A percentile compares a stretch with the other conserved stretches of the same genome.
Evolutionary conservation across 129 eudicot species (phyloP).

Genomic region (Escallonia rubra): DNA sequence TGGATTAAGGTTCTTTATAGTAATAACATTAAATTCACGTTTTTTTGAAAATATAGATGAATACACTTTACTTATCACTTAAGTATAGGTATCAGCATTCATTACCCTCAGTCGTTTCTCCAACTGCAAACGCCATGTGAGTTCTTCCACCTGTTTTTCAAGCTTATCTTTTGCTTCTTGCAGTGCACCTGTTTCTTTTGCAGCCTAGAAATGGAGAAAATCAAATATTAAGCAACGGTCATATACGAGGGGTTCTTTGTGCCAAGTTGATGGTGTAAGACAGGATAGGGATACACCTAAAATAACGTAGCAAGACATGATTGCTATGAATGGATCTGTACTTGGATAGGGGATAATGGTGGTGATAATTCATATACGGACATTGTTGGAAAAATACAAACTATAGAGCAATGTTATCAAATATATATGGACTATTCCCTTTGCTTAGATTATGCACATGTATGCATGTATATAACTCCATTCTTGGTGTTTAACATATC

Average conservation of each 20-base stretch:
- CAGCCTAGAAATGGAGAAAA: conserved; percentile 45
- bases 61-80: neutral
- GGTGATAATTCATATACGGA: neutral
- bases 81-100: neutral
- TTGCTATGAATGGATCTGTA: no score
- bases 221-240: neutral
- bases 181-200: conserved; percentile 86
- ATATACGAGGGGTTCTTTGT: no score
- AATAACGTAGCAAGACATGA: no score
- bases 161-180: conserved; percentile 90
- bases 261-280: no score
- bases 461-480: no score
- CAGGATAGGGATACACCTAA: no score
- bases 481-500: no score
- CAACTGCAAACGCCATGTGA: conserved; percentile 66
- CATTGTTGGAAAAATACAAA: neutral
- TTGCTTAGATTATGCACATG: no score
- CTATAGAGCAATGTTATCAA: neutral
- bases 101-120: conserved; percentile 87
- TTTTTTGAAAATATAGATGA: neutral
- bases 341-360: no score
- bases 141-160: conserved; percentile 90
- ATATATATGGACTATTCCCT: no score
- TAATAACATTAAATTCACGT: no score
- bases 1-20: neutral